Evolutionary conservation across 2,329 filamentous ascomycete species (phyloP).

Genomic region (Ceratocystiopsis sp.): DNA sequence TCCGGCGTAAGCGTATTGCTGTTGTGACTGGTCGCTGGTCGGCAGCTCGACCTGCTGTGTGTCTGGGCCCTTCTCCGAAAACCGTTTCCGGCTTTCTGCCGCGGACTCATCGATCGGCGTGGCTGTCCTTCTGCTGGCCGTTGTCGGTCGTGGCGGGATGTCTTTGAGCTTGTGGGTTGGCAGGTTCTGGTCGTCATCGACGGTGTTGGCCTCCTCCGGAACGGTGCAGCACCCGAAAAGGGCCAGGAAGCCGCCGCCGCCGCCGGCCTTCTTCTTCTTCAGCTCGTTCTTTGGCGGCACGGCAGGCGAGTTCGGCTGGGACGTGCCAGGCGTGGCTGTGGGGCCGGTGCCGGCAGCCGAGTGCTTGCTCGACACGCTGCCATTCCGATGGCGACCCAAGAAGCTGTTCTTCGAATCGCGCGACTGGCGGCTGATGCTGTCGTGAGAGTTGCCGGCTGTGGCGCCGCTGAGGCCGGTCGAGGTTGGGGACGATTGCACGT

Average conservation of each 20-base stretch:
- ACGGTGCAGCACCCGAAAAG: constrained; percentile 52
- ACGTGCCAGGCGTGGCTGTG: constrained; percentile 29
- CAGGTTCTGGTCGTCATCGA: constrained; percentile 37
- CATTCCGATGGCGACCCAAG: constrained; percentile 44
- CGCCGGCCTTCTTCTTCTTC: constrained; percentile 37
- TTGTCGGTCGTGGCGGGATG: constrained; percentile 35
- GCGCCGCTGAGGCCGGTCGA: constrained; percentile 42
- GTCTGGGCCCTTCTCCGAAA: no score
- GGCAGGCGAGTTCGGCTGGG: constrained; percentile 34
- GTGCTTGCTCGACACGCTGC: constrained; percentile 49
- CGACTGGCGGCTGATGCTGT: constrained; percentile 46
- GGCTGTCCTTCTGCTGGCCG: constrained; percentile 34
- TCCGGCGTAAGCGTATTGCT: constrained; percentile 9
- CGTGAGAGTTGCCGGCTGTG: constrained; percentile 40
- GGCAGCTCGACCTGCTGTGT: background rate
- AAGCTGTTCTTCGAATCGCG: constrained; percentile 51
- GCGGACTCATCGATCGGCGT: constrained; percentile 31
- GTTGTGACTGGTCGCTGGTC: constrained; percentile 7
- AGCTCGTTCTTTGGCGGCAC: constrained; percentile 22
- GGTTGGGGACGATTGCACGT: constrained; percentile 40
- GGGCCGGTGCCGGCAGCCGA: constrained; percentile 37
- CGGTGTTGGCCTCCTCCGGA: constrained; percentile 38
- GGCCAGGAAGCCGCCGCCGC: constrained; percentile 29
- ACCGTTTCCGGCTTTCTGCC: no score
- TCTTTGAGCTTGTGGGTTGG: constrained; percentile 38